Conservation (phyloP, 2,329 filamentous ascomycete species). For the Colletotrichum sp. region DNA sequence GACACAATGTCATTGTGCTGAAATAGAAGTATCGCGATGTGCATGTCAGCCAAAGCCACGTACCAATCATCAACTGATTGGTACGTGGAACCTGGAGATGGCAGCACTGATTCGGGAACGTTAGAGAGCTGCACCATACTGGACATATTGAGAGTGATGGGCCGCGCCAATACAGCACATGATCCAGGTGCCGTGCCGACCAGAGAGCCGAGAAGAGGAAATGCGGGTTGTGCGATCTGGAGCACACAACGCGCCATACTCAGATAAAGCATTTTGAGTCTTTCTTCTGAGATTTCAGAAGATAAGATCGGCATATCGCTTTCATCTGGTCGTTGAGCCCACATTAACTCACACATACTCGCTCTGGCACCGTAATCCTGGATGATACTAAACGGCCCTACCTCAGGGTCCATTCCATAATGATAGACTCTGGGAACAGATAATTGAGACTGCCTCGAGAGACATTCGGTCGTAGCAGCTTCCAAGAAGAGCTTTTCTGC, state of each 20-base stretch:
- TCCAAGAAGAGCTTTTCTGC: conserved; percentile 28
- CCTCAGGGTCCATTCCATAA: conserved; percentile 22
- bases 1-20: conserved; percentile 37
- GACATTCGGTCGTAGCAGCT: conserved; percentile 24
- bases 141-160: conserved; percentile 43
- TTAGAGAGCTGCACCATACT: conserved; percentile 27
- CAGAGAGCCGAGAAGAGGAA: conserved; percentile 41
- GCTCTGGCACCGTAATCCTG: conserved; percentile 23
- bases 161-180: conserved; percentile 23
- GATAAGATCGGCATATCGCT: conserved; percentile 25
- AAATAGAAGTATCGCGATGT: conserved; percentile 35
- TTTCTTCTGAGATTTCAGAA: neutral
- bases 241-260: conserved; percentile 41
- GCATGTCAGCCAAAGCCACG: conserved; percentile 36
- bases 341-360: conserved; percentile 24
- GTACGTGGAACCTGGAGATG: conserved; percentile 20
- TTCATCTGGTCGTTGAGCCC: conserved; percentile 21
- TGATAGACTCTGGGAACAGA: conserved; percentile 27
- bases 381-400: conserved; percentile 29
- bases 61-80: conserved; percentile 35
- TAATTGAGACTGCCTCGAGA: conserved; percentile 25
- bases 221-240: conserved; percentile 34
- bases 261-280: neutral
- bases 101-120: conserved; percentile 9
- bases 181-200: conserved; percentile 24